Base-by-base conservation (phyloP, 192 early-diverging fungal species). In the Coemansia reversa region DNA sequence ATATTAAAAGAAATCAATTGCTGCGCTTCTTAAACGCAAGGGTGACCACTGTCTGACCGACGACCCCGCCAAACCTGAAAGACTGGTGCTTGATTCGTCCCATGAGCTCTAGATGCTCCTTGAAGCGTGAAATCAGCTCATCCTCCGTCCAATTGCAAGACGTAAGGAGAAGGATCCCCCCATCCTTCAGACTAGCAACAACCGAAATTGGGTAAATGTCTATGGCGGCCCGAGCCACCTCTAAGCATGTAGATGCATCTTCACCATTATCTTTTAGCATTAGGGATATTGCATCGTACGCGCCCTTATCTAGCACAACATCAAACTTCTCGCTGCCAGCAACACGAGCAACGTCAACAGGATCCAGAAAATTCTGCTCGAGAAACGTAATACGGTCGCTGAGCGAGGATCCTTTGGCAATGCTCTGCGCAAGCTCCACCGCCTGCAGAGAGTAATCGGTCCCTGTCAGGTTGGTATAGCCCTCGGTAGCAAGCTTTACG, bases 71-170 rank as follows among this genome's bases (percentile, higher is more conserved):
- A 84, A 97, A 97, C 58, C 67, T 83, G 70, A 96, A 94, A 35
- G 90, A 87, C 14, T 86, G 88, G 75, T 97, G 91, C 73, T 90
- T 88, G 60, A 95, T 82, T 57, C 89, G 83, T 9, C 84, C 89
- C 30, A 84, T 69, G 49, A 88, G 89, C 39, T 80, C 82, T 51
- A 97, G 89, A 11, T 84, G 71, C 35, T 66, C 63, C 67, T 64
- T 42, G 51, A 77, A 79, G 23, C 60, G 55, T 25, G 79, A 75
- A 3, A 89, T 75, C 66, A 97, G 79, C 75, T 97, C 95, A 11
- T 90, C 84, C 55, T 91, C 89, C 3, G 93, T 95, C 92, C 92
- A 97, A 51, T 97, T 97, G 70, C 95, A 97, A 54, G 88, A 91
- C 2, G 95, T 97, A 55, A 97, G 93, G 56, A 97, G 67, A 11